Conservation (phyloP, 2,329 filamentous ascomycete genomes). For the Lojkania enalia region DNA sequence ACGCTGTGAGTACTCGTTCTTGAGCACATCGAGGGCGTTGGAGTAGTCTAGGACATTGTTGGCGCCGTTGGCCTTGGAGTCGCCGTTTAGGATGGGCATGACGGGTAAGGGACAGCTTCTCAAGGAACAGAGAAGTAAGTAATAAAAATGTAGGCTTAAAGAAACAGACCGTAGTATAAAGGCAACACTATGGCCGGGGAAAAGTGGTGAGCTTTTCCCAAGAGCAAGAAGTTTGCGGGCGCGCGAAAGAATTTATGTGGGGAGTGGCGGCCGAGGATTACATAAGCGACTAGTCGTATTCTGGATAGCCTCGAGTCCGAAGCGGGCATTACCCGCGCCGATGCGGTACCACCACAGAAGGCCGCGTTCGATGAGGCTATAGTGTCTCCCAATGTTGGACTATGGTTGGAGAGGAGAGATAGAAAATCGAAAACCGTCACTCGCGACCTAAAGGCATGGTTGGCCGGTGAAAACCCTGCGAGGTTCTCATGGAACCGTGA, state of each 20-base stretch:
- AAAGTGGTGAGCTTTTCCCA: conserved; percentile 56
- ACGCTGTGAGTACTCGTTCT: conserved; percentile 71
- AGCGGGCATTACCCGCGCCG: no score
- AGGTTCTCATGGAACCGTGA: no score
- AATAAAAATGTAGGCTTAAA: conserved; percentile 21
- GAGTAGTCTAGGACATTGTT: conserved; percentile 67
- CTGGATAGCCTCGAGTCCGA: no score
- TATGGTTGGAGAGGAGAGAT: no score
- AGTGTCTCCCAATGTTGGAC: no score
- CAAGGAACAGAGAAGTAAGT: conserved; percentile 32
- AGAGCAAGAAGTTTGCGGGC: conserved; percentile 41
- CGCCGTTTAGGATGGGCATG: conserved; percentile 75
- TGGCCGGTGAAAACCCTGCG: no score
- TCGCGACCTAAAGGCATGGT: no score
- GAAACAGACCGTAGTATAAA: conserved; percentile 40
- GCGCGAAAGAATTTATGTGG: conserved; percentile 14
- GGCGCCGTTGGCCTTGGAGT: conserved; percentile 54
- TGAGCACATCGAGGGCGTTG: conserved; percentile 77
- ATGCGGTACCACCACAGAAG: no score
- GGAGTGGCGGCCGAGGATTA: conserved; percentile 2
- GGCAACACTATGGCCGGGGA: conserved; percentile 57
- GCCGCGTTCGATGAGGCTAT: no score
- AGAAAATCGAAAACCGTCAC: no score
- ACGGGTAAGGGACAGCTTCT: conserved; percentile 43
- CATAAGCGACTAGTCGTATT: no score